Conservation (phyloP, 306 rosid species). For the Glycine tomentella region DNA sequence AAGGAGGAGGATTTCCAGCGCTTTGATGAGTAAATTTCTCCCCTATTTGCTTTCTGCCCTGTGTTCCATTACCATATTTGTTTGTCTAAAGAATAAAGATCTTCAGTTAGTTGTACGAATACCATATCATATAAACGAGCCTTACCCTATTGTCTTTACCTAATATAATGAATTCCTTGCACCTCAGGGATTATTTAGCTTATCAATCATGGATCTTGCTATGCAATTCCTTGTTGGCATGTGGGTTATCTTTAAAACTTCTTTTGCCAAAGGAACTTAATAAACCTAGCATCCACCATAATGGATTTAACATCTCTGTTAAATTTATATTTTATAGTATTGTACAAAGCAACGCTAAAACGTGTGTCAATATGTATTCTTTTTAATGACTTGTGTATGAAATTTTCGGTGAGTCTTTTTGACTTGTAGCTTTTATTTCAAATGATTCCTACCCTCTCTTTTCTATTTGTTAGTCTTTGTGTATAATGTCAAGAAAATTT, state of each 20-base stretch:
- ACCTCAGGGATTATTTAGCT: neutral
- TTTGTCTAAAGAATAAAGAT: neutral
- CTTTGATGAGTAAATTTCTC: constrained; percentile 72
- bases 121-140: neutral
- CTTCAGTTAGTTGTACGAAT: neutral
- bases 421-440: neutral
- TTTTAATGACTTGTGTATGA: no score
- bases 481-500: constrained; percentile 15
- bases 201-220: neutral
- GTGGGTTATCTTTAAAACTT: neutral
- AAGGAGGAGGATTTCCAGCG: constrained; percentile 82
- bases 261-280: constrained; percentile 1
- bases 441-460: neutral
- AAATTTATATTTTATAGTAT: constrained; percentile 3
- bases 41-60: neutral
- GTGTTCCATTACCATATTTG: neutral
- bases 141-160: neutral
- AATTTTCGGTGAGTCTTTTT: neutral
- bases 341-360: neutral
- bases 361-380: neutral
- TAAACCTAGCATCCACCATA: neutral
- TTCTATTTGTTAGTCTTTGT: neutral
- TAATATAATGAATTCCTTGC: neutral
- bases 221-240: neutral
- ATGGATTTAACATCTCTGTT: neutral